Base-by-base conservation (phyloP, 1,284 basidiomycete genomes). In the Moesziomyces globuligerus region DNA sequence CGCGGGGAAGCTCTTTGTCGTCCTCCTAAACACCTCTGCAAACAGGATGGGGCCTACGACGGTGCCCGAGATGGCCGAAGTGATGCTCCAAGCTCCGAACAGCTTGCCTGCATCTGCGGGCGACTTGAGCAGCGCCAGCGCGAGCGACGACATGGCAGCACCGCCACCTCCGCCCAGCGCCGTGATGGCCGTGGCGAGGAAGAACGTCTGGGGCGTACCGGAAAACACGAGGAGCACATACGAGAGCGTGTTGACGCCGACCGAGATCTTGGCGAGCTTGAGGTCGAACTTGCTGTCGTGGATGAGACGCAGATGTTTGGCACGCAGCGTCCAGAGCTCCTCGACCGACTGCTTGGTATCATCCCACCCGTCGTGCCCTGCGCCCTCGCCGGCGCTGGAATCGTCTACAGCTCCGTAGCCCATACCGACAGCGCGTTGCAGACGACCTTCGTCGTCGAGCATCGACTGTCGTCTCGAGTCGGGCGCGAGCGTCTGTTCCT, bases 251-350 rank as follows among this genome's bases (percentile, higher is more conserved):
- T 72, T 72, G 60, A 71, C 43, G 6, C 54, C 15, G 20, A 67
- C 37, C 21, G 67, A 74, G 43, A 69, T 65, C 50, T 61, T 59
- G 43, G 65, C 50, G 21, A 72, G 65, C 37, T 72, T 72, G 34
- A 68, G 64, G 48, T 82, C 81, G 40, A 82, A 80, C 36, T 72
- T 70, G 51, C 71, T 75, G 51, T 82, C 81, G 61, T 81, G 81
- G 29, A 82, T 76, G 36, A 80, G 65, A 10, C 77, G 72, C 5
- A 82, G 59, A 24, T 79, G 76, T 41, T 76, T 72, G 7, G 72
- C 75, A 3, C 81, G 75, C 34, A 76, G 37, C 4, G 57, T 69
- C 81, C 81, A 82, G 23, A 78, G 70, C 41, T 79, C 68, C 34
- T 81, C 80, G 29, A 77, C 55, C 15, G 51, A 42, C 37, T 60